phyloP scores from a whole-genome alignment of 1,284 basidiomycete genomes.

The Apiotrichum gracile region DNA sequence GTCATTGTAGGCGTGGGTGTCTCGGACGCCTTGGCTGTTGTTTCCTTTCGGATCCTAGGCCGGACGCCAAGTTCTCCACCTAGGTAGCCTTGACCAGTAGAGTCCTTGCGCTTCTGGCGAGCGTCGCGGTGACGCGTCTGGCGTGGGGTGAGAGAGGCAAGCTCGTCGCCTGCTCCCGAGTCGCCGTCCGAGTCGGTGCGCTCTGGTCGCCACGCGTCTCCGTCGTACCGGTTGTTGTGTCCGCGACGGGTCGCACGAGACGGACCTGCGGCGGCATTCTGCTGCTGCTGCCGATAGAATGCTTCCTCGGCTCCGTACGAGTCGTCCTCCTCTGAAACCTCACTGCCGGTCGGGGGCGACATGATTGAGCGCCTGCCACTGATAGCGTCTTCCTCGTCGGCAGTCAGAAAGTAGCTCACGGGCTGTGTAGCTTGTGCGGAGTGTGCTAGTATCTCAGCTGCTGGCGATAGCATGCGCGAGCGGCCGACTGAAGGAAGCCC shows the following conservation, averaged over 20 bases:
- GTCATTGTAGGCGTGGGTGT: not conserved
- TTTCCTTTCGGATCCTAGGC: not conserved
- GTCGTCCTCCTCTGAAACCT: conserved; percentile 28
- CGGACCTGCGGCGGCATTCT: not conserved
- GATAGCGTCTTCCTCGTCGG: conserved; percentile 19
- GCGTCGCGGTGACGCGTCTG: not conserved
- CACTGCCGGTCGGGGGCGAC: conserved; percentile 15
- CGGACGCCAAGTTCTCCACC: not conserved
- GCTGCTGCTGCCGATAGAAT: conserved; percentile 8
- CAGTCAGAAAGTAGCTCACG: conserved; percentile 31
- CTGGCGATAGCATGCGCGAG: not conserved
- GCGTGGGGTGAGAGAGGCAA: not conserved
- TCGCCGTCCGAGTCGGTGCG: not conserved
- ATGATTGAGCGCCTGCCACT: not conserved
- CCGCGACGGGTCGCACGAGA: not conserved
- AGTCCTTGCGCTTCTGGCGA: not conserved
- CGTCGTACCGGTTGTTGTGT: not conserved
- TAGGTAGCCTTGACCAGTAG: not conserved
- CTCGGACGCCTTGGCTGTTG: not conserved
- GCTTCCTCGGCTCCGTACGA: conserved; percentile 39
- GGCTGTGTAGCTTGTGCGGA: conserved; percentile 24
- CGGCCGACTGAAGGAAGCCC: not conserved
- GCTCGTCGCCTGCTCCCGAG: not conserved
- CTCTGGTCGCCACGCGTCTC: not conserved
- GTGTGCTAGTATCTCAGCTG: not conserved